These are phyloP conservation scores for Tetrapisispora taiwanensis DNA, from an alignment of 805 yeast genomes.

Conservation along the genomic window DNA sequence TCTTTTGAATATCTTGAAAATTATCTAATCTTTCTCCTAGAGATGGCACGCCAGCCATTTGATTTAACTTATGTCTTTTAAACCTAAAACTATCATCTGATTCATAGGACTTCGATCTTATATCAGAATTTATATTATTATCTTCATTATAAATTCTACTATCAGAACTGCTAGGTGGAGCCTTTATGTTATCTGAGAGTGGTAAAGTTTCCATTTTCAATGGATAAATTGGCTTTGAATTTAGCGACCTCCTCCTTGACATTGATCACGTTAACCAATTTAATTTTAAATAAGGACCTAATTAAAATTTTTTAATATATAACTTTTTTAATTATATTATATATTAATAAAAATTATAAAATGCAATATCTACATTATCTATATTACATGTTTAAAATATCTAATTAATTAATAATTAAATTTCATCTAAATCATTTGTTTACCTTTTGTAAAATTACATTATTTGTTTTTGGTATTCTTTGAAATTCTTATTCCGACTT, in stretches of 20 bases:
- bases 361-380: no score
- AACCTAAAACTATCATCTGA: conserved; percentile 27
- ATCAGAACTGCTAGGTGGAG: neutral
- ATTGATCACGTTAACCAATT: no score
- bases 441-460: neutral
- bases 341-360: no score
- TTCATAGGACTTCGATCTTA: conserved; percentile 11
- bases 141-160: conserved; percentile 3
- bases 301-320: no score
- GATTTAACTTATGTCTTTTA: conserved; percentile 23
- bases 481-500: neutral
- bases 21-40: conserved; percentile 25
- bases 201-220: conserved; percentile 21
- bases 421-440: neutral
- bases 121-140: conserved; percentile 6
- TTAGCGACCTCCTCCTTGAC: neutral
- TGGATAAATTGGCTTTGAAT: conserved; percentile 15
- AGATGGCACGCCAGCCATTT: conserved; percentile 18
- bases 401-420: no score
- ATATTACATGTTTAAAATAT: no score
- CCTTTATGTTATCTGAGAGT: conserved; percentile 2
- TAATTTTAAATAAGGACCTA: no score
- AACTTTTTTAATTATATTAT: no score
- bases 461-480: neutral
- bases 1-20: conserved; percentile 20